Base-by-base conservation (phyloP, 306 rosid species). In the Gastrolobium villosum region DNA sequence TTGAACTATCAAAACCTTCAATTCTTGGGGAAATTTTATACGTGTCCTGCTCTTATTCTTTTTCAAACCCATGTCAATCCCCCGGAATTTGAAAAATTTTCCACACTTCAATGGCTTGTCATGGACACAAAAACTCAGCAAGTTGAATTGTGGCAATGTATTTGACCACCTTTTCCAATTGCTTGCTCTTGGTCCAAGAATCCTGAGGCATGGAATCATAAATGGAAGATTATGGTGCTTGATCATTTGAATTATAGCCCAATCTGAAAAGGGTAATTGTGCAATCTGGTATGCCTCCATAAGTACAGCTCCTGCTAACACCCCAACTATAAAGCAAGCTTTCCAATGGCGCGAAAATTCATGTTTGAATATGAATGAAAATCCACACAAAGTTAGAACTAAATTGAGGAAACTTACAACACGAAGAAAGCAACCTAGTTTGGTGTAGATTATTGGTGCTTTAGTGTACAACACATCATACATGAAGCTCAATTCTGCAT, bases 401-500 rank as follows among this genome's bases (percentile, higher is more conserved):
- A 83, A 73, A 75, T 83, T 69, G 11, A 77, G 13, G 39, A 87
- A 80, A 78, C 93, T 85, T 11, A 80, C 36, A 5, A 82, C 45
- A 9, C 97, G 90, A 20, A 89, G 82, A 79, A 83, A 7, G 55
- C 65, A 85, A 35, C 97, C 97, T 57, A 26, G 49, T 77, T 59
- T 78, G 32, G 91, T 89, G 78, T 88, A 86, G 75, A 88, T 63
- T 10, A 88, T 70, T 2, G 84, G 87, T 0, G 90, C 88, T 77
- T 92, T 92, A 3, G 97, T 89, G 83, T 92, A 89, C 49, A 89
- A 67, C 2, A 84, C 93, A 72, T 89, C 94, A 52, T 89, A 92
- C 93, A 92, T 88, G 86, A 89, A 89, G 43, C 94, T 76, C 13
- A 89, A 71, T 69, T 92, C 93, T 5, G 81, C 65, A 62, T 92